These are phyloP conservation scores for Pouteria glomerata DNA, from an alignment of 148 eudicot species.

Conservation along the genomic window DNA sequence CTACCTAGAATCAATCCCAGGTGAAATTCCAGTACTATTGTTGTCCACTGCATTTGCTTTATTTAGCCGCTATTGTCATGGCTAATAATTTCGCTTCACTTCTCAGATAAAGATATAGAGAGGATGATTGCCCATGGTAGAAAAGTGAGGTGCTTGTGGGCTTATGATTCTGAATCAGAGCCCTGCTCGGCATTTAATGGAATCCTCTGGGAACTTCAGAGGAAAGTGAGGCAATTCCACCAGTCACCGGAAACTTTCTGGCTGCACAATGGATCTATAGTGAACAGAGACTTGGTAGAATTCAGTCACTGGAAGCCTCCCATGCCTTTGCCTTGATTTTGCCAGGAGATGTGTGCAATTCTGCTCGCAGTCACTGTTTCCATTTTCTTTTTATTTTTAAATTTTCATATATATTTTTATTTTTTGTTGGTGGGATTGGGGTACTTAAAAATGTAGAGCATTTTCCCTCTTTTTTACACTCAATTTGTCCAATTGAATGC, in stretches of 20 bases:
- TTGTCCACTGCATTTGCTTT: neutral
- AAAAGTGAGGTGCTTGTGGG: conserved; percentile 72
- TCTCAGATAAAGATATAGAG: conserved; percentile 70
- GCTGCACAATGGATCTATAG: conserved; percentile 72
- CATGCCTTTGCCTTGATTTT: conserved; percentile 64
- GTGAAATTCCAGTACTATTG: conserved; percentile 23
- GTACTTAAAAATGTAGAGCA: neutral
- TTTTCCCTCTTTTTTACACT: neutral
- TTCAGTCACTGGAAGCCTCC: conserved; percentile 82
- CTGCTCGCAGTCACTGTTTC: neutral
- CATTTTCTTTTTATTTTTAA: neutral
- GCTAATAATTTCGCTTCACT: conserved; percentile 7
- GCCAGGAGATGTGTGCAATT: neutral
- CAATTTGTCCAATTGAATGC: neutral
- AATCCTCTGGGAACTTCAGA: conserved; percentile 86
- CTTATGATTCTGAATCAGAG: conserved; percentile 68
- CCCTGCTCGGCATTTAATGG: conserved; percentile 80
- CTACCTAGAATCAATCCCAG: conserved; percentile 86
- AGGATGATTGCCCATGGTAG: conserved; percentile 74
- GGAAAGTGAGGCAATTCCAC: conserved; percentile 78
- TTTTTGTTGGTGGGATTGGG: no score
- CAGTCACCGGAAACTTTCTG: conserved; percentile 92
- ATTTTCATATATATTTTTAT: neutral
- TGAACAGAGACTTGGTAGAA: conserved; percentile 67
- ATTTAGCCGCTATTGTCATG: neutral